Conservation (phyloP, 148 eudicot species). For the Nepenthes gracilis region DNA sequence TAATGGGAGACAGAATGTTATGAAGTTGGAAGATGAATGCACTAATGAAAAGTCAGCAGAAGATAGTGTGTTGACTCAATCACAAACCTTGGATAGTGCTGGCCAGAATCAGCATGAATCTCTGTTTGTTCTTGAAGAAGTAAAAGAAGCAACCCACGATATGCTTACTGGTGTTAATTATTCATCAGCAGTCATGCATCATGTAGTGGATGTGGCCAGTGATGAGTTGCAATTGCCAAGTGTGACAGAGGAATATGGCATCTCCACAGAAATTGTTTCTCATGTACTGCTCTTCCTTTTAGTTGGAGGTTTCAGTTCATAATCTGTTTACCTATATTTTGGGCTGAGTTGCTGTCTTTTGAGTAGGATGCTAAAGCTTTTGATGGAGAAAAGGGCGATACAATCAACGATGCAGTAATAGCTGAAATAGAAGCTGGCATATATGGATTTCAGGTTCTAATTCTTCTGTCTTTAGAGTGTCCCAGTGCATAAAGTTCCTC, state of each 20-base stretch:
- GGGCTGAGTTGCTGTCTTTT: slow-evolving; percentile 13
- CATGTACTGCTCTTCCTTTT: slow-evolving; percentile 30
- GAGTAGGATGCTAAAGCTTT: slow-evolving; percentile 34
- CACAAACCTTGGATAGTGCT: slow-evolving; percentile 8
- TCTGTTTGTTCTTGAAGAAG: slow-evolving; percentile 25
- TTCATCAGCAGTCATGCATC: slow-evolving; percentile 16
- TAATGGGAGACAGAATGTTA: slow-evolving; percentile 23
- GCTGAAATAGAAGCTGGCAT: slow-evolving; percentile 90
- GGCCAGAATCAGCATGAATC: slow-evolving; percentile 30
- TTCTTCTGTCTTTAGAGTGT: background rate
- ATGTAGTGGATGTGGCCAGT: slow-evolving; percentile 14
- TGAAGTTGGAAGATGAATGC: slow-evolving; percentile 17
- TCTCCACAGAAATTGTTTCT: slow-evolving; percentile 19
- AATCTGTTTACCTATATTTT: background rate
- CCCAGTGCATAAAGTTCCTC: no score
- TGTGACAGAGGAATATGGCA: slow-evolving; percentile 24
- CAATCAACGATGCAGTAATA: slow-evolving; percentile 63
- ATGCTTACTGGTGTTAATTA: slow-evolving; percentile 15
- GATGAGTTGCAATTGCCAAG: slow-evolving; percentile 22
- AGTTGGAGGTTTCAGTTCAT: slow-evolving; percentile 5
- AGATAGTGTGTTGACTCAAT: slow-evolving; percentile 10
- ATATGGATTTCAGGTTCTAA: slow-evolving; percentile 73
- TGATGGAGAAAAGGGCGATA: slow-evolving; percentile 29
- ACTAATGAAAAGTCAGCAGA: slow-evolving; percentile 12
- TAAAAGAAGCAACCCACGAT: slow-evolving; percentile 18